Base-by-base conservation (phyloP, 805 yeast genomes). In the Yamadazyma olivae region DNA sequence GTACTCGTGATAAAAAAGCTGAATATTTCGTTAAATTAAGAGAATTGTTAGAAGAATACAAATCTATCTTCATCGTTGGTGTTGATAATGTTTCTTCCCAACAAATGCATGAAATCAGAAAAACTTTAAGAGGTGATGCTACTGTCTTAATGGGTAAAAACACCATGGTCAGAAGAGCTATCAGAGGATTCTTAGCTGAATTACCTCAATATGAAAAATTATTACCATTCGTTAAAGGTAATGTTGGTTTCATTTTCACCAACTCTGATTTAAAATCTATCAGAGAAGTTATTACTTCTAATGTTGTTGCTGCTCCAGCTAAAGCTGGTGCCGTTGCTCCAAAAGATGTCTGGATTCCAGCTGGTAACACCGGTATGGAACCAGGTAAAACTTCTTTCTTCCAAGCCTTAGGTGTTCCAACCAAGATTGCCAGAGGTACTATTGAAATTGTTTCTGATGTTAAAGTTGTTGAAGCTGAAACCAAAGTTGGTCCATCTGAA, bases 371-470 rank as follows among this genome's bases (percentile, higher is more conserved):
- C 59, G 97, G 98, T 85, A 90, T 93, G 95, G 99, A 93, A 79
- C 99, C 99, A 75, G 98, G 98, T 84, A 93, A 93, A 88, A 93
- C 99, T 66, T 93, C 99, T 69, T 93, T 93, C 95, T 93, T 93
- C 98, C 99, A 93, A 83, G 99, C 99, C 68, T 83, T 93, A 64
- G 98, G 98, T 87, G 96, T 93, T 64, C 99, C 99, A 82, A 93
- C 99, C 87, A 93, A 93, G 95, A 93, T 93, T 89, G 93, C 96
- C 75, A 90, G 99, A 86, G 99, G 99, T 93, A 89, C 96, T 77
- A 93, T 93, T 83, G 99, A 93, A 79, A 93, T 93, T 75, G 89
- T 88, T 71, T 74, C 84, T 59, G 99, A 93, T 67, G 95, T 93
- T 64, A 86, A 86, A 79, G 96, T 93, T 68, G 95, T 90, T 64